Evolutionary conservation across 768 basidiomycete species (phyloP), one percentile per base, ranked within the genome.

Genomic region (Gymnopilus junonius): DNA sequence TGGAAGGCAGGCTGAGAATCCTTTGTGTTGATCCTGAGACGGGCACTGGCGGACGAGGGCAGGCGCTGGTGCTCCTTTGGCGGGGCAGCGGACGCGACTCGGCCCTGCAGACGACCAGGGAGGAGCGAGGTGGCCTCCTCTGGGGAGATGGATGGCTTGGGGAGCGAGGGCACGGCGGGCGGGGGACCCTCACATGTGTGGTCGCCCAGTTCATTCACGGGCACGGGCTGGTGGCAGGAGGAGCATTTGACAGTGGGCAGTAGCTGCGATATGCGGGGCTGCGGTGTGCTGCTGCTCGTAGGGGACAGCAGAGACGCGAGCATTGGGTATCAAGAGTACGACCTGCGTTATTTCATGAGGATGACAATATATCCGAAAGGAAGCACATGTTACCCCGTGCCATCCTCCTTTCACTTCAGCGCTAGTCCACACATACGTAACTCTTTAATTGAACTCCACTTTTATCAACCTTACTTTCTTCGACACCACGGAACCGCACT

Each of bases 181-280:
- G 84, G 82, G 10, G 81, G 68, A 11, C 80, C 74, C 6, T 80
- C 66, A 74, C 95, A 97, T 71, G 87, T 79, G 72, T 97, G 95
- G 64, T 93, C 91, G 37, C 87, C 87, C 35, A 97, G 87, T 48
- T 88, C 82, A 50, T 82, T 77, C 35, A 97, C 81, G 32, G 91
- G 87, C 39, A 97, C 91, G 1, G 84, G 86, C 8, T 79, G 77
- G 68, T 79, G 78, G 73, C 95, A 97, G 31, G 79, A 89, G 2
- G 93, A 93, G 75, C 95, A 97, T 73, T 91, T 96, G 63, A 95
- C 90, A 2, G 88, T 81, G 5, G 95, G 93, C 10, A 97, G 81
- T 53, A 90, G 74, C 74, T 93, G 87, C 23, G 93, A 93, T n/a
- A 85, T 81, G n/a, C 86, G 76, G 75, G 70, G 74, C 69, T 11